Evolutionary conservation across 352 stramenopile species (phyloP).

Genomic region (Phytophthora fragariae): DNA sequence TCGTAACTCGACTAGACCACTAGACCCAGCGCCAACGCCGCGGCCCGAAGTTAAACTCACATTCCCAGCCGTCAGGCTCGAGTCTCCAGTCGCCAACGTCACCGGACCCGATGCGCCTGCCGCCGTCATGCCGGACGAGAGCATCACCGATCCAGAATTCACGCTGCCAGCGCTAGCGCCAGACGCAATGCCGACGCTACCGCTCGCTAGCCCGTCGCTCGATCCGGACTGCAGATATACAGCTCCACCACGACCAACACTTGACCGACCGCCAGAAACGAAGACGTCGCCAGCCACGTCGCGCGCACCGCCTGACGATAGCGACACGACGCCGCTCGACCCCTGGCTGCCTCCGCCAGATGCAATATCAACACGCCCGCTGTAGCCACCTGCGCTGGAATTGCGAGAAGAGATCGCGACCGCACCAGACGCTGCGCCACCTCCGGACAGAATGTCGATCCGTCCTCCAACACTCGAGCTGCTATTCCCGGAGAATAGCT

Average conservation of each 20-base stretch:
- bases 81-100: constrained; percentile 15
- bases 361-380: constrained; percentile 15
- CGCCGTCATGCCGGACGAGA: background rate
- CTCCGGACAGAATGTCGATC: constrained; percentile 10
- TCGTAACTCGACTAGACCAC: constrained; percentile 11
- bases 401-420: constrained; percentile 18
- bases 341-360: constrained; percentile 26
- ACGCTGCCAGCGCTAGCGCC: background rate
- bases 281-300: constrained; percentile 21
- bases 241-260: constrained; percentile 8
- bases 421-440: constrained; percentile 10
- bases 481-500: constrained; percentile 15
- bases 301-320: constrained; percentile 21
- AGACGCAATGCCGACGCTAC: constrained; percentile 11
- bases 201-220: constrained; percentile 18
- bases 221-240: constrained; percentile 22
- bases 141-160: background rate
- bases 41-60: constrained; percentile 12
- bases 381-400: constrained; percentile 11
- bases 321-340: constrained; percentile 23
- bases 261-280: constrained; percentile 21
- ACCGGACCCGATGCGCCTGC: constrained; percentile 3
- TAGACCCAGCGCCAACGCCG: constrained; percentile 3
- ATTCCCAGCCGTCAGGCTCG: constrained; percentile 1
- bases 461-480: constrained; percentile 12